These are phyloP conservation scores for Cordyceps militaris DNA, from an alignment of 2,329 filamentous ascomycete species.

Conservation along the genomic window DNA sequence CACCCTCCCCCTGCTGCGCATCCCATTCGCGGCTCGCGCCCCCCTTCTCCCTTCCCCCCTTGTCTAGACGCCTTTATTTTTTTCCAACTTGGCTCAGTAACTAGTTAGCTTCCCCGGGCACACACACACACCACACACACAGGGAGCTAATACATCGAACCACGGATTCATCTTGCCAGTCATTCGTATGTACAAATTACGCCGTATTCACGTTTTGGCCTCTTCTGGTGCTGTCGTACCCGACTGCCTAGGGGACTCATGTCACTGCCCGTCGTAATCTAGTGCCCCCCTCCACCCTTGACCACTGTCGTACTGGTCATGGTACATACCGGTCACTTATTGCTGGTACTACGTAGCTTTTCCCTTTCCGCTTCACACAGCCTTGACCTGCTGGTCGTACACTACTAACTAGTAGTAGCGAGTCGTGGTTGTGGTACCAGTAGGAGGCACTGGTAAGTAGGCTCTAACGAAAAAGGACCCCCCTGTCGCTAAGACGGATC, in stretches of 20 bases:
- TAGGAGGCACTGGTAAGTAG: not conserved
- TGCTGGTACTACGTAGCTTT: not conserved
- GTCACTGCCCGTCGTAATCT: constrained; percentile 29
- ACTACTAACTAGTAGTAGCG: not conserved
- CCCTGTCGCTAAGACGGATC: constrained; percentile 5
- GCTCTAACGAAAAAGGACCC: not conserved
- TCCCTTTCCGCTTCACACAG: not conserved
- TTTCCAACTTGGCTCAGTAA: not conserved
- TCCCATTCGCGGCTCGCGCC: constrained; percentile 9
- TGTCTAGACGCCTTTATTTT: not conserved
- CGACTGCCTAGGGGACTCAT: constrained; percentile 19
- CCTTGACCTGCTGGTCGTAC: no score
- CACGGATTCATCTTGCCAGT: no score
- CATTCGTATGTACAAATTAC: no score
- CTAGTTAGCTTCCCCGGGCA: not conserved
- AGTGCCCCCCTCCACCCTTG: not conserved
- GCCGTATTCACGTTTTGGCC: no score
- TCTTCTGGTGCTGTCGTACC: constrained; percentile 2
- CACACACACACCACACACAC: not conserved
- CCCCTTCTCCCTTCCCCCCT: not conserved
- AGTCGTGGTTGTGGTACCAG: not conserved
- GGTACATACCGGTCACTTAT: not conserved
- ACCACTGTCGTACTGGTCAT: not conserved
- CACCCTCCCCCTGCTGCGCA: constrained; percentile 2
- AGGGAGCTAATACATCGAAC: not conserved